A percentile compares a stretch with the other conserved stretches of the same genome.
Conservation (phyloP, 2,329 filamentous ascomycete species). For the Gyromitra esculenta region DNA sequence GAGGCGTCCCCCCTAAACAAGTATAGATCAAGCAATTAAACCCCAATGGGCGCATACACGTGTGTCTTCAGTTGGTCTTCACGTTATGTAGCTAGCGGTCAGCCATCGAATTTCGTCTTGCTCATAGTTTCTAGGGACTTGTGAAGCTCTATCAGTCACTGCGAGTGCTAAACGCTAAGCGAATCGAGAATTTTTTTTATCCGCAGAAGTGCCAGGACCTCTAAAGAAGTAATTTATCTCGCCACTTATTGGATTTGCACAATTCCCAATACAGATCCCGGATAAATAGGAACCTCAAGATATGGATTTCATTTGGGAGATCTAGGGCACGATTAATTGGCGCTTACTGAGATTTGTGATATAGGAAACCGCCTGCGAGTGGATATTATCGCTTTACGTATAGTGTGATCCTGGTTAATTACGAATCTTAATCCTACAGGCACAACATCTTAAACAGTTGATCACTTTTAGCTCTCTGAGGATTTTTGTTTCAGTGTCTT, state of each 20-base stretch:
- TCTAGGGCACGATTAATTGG: neutral
- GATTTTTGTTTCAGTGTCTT: neutral
- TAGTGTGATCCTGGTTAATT: neutral
- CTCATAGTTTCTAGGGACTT: neutral
- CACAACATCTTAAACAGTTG: neutral
- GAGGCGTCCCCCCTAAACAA: neutral
- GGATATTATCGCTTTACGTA: neutral
- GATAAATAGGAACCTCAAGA: neutral
- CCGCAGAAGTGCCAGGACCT: too few relatives aligned
- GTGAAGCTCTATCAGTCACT: neutral
- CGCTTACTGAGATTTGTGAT: neutral
- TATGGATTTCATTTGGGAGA: neutral
- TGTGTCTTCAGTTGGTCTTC: neutral
- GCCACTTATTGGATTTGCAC: neutral
- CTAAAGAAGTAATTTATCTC: neutral
- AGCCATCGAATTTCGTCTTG: neutral
- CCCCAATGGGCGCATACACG: neutral
- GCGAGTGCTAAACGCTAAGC: neutral
- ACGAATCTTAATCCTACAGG: conserved; percentile 3
- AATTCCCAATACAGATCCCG: neutral
- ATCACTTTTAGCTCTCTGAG: neutral
- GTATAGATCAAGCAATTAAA: neutral
- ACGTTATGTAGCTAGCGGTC: neutral
- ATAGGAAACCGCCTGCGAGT: conserved; percentile 8
- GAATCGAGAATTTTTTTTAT: neutral